A percentile compares a stretch with the other conserved stretches of the same genome.
Evolutionary conservation across 129 eudicot species (phyloP).

Genomic region (Ambrosia trifida): DNA sequence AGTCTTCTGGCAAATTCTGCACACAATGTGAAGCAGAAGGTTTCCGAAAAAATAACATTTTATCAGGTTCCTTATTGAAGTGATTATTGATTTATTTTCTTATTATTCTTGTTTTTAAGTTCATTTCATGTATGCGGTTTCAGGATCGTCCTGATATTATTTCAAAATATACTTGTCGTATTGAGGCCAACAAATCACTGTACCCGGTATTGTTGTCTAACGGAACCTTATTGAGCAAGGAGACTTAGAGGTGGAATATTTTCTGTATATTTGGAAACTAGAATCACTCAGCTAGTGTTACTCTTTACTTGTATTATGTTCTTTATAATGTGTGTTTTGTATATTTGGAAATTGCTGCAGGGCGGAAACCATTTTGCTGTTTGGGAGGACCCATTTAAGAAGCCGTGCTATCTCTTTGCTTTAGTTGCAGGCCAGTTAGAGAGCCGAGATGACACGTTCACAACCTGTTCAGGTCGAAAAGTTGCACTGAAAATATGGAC

Average conservation of each 20-base stretch:
- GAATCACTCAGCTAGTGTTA: neutral
- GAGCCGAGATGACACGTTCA: slow-evolving; percentile 86
- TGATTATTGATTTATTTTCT: neutral
- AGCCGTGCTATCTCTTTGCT: slow-evolving; percentile 93
- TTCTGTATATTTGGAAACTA: neutral
- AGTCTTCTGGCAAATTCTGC: slow-evolving; percentile 95
- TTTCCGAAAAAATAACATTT: slow-evolving; percentile 89
- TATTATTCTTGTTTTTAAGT: slow-evolving; percentile 9
- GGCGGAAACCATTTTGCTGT: slow-evolving; percentile 79
- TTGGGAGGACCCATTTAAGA: slow-evolving; percentile 95
- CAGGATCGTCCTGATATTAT: slow-evolving; percentile 98
- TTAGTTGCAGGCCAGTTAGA: slow-evolving; percentile 88
- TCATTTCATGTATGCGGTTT: slow-evolving; percentile 9
- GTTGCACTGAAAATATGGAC: slow-evolving; percentile 85
- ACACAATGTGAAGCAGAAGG: slow-evolving; percentile 99
- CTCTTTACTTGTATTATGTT: too few relatives aligned
- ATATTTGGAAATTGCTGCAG: slow-evolving; percentile 37
- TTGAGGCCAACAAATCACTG: slow-evolving; percentile 85
- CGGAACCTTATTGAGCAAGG: slow-evolving; percentile 92
- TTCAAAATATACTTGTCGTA: slow-evolving; percentile 91
- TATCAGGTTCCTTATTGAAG: slow-evolving; percentile 61
- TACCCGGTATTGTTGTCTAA: slow-evolving; percentile 88
- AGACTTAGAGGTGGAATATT: slow-evolving; percentile 66
- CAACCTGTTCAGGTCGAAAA: slow-evolving; percentile 80
- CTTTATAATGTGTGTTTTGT: neutral